These are phyloP conservation scores for Beauveria varroae DNA, from an alignment of 2,329 filamentous ascomycete genomes.

Conservation along the genomic window DNA sequence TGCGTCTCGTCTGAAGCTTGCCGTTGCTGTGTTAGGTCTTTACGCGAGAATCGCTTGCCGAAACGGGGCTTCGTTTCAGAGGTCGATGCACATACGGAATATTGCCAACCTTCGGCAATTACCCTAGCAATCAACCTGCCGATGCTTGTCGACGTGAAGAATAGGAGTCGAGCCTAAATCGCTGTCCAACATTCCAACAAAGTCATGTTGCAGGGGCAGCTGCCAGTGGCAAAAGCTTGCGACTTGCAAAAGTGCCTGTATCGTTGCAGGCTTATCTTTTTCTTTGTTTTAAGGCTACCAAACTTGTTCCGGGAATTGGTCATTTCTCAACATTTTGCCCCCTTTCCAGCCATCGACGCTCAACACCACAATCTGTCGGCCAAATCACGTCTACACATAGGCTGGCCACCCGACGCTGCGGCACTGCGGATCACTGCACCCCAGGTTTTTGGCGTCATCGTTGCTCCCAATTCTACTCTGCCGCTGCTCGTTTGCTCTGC, in stretches of 20 bases:
- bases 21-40: neutral
- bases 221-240: neutral
- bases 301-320: neutral
- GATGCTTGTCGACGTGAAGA: too few relatives aligned
- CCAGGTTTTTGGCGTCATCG: neutral
- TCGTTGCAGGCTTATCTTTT: neutral
- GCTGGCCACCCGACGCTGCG: neutral
- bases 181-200: neutral
- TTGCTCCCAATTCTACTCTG: neutral
- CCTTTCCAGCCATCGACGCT: neutral
- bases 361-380: neutral
- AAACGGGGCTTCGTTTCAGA: neutral
- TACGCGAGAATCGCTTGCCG: neutral
- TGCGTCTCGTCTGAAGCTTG: neutral
- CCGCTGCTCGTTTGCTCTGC: neutral
- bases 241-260: neutral
- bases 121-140: too few relatives aligned
- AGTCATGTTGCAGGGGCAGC: neutral
- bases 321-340: neutral
- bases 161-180: neutral
- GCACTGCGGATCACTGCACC: constrained; percentile 8
- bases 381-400: neutral
- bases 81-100: neutral
- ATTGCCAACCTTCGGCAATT: too few relatives aligned
- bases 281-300: neutral